Evolutionary conservation across 148 eudicot species (phyloP).

Genomic region (Camellia granthamiana): DNA sequence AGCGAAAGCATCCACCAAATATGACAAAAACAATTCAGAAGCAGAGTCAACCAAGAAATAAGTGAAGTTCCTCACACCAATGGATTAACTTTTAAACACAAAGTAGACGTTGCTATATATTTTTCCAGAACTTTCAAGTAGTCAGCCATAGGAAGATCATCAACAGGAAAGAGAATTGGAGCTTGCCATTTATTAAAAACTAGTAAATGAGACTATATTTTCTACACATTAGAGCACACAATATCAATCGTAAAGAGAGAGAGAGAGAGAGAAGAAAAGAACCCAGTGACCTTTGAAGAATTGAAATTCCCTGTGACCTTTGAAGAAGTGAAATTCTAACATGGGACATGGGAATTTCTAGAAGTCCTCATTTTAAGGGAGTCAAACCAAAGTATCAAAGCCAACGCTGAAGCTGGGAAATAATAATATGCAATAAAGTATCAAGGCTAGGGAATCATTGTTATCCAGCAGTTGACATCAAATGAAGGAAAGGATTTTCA

Average conservation of each 20-base stretch:
- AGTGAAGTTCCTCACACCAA: background rate
- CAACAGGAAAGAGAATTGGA: background rate
- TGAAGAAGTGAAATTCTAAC: constrained; percentile 1
- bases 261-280: background rate
- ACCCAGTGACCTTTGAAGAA: background rate
- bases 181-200: background rate
- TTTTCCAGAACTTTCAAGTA: background rate
- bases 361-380: background rate
- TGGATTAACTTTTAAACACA: background rate
- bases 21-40: background rate
- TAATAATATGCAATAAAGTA: too few species aligned
- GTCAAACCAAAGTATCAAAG: background rate
- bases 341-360: background rate
- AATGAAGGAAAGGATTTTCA: background rate
- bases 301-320: background rate
- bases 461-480: too few species aligned
- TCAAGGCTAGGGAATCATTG: too few species aligned
- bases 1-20: background rate
- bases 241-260: background rate
- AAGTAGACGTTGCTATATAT: background rate
- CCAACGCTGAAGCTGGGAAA: too few species aligned
- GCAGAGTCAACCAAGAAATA: background rate
- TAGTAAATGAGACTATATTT: background rate
- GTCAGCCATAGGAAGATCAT: background rate
- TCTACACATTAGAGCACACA: background rate